Percentiles rank a stretch among this genome's conserved stretches.
Evolutionary conservation across 768 basidiomycete species (phyloP).

Genomic region (Daedalea quercina): DNA sequence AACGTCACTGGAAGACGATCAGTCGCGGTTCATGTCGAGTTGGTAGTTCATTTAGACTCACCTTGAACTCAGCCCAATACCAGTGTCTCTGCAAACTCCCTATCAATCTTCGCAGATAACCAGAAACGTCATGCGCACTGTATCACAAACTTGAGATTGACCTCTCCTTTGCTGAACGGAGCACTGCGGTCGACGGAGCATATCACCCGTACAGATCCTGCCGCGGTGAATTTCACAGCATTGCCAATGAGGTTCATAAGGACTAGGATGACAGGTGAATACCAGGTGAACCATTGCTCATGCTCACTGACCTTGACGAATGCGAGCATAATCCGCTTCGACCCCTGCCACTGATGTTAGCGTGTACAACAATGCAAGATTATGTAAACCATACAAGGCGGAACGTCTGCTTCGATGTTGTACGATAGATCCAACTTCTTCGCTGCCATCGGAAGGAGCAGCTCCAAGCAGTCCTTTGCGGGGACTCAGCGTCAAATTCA

Average conservation of each 20-base stretch:
- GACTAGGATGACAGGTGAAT: slow-evolving; percentile 30
- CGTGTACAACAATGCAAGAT: not conserved
- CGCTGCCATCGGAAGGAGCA: slow-evolving; percentile 67
- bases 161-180: slow-evolving; percentile 32
- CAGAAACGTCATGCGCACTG: slow-evolving; percentile 31
- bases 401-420: slow-evolving; percentile 62
- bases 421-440: slow-evolving; percentile 70
- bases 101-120: not conserved
- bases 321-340: slow-evolving; percentile 66
- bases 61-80: slow-evolving; percentile 56
- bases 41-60: slow-evolving; percentile 1
- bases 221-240: slow-evolving; percentile 66
- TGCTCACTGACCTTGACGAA: slow-evolving; percentile 52
- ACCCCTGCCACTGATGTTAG: slow-evolving; percentile 39
- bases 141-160: slow-evolving; percentile 57
- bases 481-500: not conserved
- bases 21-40: not conserved
- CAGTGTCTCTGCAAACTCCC: slow-evolving; percentile 48
- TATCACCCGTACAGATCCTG: slow-evolving; percentile 55
- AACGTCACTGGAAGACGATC: slow-evolving; percentile 38
- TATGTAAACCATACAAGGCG: slow-evolving; percentile 40
- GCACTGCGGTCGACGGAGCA: slow-evolving; percentile 45
- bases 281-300: not conserved
- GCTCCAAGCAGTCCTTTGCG: slow-evolving; percentile 66
- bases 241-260: slow-evolving; percentile 77